Evolutionary conservation across 2,329 filamentous ascomycete species (phyloP), one percentile per base, ranked within the genome.

Genomic region (Aspergillus flavus): DNA sequence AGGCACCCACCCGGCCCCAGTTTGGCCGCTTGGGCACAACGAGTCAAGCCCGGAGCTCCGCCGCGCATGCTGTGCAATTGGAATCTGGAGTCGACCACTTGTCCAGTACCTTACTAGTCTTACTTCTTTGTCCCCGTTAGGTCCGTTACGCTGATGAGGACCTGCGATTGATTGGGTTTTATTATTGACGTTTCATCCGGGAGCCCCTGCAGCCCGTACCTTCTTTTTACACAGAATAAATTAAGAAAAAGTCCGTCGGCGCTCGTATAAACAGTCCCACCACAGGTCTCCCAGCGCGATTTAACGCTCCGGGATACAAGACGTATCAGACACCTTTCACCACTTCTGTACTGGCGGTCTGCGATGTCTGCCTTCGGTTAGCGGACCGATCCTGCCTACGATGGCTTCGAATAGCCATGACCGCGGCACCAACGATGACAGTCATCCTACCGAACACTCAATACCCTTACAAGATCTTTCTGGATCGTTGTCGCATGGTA

Each of bases 391-490:
- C 59, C 64, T 74, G 75, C 74, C 72, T 67, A 78, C 71, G 68
- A 80, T 80, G 78, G 78, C 78, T 72, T 75, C 78, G 58, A 75
- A 72, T 68, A 73, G 72, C 69, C 73, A 75, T 66, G 71, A 69
- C 68, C 68, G 67, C 68, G 72, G 71, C 65, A 63, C 72, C 67
- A 63, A 70, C 63, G 66, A 69, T 59, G 70, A 75, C 45, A 68
- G 68, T 58, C 65, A 66, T 59, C 65, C 70, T 26, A 65, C 67
- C n/a, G 66, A 73, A 62, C 78, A 79, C 60, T 89, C 89, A 66
- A 94, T 95, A 79, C 91, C 90, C 64, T 82, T 94, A 63, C 89
- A 89, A 76, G 86, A 89, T 70, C 81, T 91, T 41, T 80, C 81
- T 14, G 75, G 77, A 63, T 74, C 76, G 30, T 75, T 76, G 39